These are phyloP conservation scores for Canavalia ensiformis DNA, from an alignment of 306 rosid genomes.

Conservation along the genomic window DNA sequence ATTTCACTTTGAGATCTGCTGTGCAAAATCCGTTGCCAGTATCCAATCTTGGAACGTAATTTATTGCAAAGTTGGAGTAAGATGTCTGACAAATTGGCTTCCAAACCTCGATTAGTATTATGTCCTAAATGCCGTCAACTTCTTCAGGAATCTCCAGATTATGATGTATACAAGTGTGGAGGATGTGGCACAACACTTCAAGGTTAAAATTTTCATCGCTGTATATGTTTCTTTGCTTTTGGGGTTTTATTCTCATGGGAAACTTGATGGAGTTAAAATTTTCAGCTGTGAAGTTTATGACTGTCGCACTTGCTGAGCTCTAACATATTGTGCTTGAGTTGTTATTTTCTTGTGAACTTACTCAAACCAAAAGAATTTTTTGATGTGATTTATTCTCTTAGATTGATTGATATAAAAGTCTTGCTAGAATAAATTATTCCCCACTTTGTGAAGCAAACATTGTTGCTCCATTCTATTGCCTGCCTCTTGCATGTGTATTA, in stretches of 20 bases:
- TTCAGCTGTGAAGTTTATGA: constrained; percentile 20
- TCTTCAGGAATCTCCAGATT: constrained; percentile 74
- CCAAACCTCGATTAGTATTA: constrained; percentile 74
- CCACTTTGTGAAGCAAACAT: neutral
- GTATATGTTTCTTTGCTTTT: constrained; percentile 27
- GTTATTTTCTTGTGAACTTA: neutral
- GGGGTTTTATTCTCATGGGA: neutral
- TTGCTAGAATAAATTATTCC: neutral
- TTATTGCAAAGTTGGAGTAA: constrained; percentile 42
- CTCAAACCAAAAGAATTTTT: neutral
- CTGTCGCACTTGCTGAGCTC: constrained; percentile 24
- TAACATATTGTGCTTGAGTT: constrained; percentile 32
- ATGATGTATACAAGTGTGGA: constrained; percentile 81
- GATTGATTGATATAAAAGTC: neutral
- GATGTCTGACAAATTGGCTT: constrained; percentile 66
- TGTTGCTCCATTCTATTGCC: constrained; percentile 7
- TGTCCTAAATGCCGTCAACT: constrained; percentile 83
- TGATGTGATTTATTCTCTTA: neutral
- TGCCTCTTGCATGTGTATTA: neutral
- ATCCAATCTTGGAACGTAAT: constrained; percentile 40
- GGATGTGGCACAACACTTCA: constrained; percentile 82
- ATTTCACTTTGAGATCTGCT: constrained; percentile 38
- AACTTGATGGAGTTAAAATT: constrained; percentile 5
- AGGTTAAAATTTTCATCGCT: constrained; percentile 58
- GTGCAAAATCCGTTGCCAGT: constrained; percentile 42